Evolutionary conservation across 176 grass and related monocot genomes (phyloP), one percentile per base, ranked within the genome.

Genomic region (Oryza coarctata): DNA sequence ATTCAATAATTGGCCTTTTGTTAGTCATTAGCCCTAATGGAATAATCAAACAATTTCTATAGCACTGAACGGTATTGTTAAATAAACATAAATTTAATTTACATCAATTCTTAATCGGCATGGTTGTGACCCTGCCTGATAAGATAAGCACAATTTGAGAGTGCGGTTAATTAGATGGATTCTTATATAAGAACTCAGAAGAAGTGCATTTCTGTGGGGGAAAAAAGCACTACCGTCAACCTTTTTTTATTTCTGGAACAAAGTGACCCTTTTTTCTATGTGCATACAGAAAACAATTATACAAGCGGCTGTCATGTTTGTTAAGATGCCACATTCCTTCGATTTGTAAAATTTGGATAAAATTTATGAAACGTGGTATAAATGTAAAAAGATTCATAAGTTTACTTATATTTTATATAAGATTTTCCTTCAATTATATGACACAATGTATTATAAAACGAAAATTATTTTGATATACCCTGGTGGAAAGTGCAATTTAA

Each of bases 111-210:
- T 44, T 13, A 65, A 62, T 65, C 34, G n/a, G 52, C 23, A 52
- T 52, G 47, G 77, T 49, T 50, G 41, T 36, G n/a, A n/a, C 7
- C 41, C 25, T n/a, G 17, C 47, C 47, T 52, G 17, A 52, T 52
- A 52, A 52, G 29, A 18, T 65, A 65, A 32, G 63, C 20, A 64
- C 3, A 63, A 77, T 9, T 63, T 20, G 40, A 66, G 49, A 31
- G 11, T 33, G 15, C 25, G 30, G 34, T 26, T 20, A 50, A 15
- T n/a, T 49, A 11, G 20, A 36, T n/a, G n/a, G n/a, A 2, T 68
- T 43, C 26, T 72, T 82, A 82, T 72, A 82, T 72, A 44, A 73
- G 27, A 38, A 34, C 34, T 55, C 67, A 14, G 45, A 58, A 76
- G 68, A 60, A 47, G 55, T 49, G 39, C 25, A 43, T 5, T 40